Percentiles rank a stretch among this genome's conserved stretches.
Evolutionary conservation across 2,329 filamentous ascomycete genomes (phyloP).

Genomic region (Calonectria pseudoturangicola): DNA sequence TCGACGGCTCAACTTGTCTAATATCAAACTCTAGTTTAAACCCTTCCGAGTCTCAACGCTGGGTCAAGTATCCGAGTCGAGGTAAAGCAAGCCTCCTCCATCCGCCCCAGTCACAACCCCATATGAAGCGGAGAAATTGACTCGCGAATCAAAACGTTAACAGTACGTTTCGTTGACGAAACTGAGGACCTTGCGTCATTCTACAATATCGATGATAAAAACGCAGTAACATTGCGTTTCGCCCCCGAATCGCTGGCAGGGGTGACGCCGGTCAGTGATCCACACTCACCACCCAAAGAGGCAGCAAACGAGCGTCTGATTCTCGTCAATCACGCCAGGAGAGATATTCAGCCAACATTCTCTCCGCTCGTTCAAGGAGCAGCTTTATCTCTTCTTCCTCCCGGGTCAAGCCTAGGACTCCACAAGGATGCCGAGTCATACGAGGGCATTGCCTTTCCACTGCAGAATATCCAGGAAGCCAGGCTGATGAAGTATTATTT

Average conservation of each 20-base stretch:
- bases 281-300: constrained; percentile 4
- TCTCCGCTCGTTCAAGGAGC: constrained; percentile 12
- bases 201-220: constrained; percentile 36
- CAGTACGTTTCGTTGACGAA: constrained; percentile 47
- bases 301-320: not conserved
- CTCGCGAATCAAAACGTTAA: not conserved
- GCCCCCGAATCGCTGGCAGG: not conserved
- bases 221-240: not conserved
- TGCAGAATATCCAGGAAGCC: constrained; percentile 48
- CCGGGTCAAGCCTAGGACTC: constrained; percentile 37
- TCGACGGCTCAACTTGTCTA: not conserved
- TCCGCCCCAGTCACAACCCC: no score
- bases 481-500: constrained; percentile 55
- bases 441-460: constrained; percentile 44
- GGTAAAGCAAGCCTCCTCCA: constrained; percentile 27
- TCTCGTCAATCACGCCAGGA: constrained; percentile 23
- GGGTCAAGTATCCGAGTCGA: constrained; percentile 43
- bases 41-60: constrained; percentile 32
- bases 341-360: constrained; percentile 8
- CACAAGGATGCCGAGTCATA: constrained; percentile 31
- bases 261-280: constrained; percentile 8
- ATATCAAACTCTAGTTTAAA: constrained; percentile 25
- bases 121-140: not conserved
- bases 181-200: constrained; percentile 43
- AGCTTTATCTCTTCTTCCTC: constrained; percentile 32